A percentile compares a stretch with the other conserved stretches of the same genome.
phyloP scores from a whole-genome alignment of 345 rosid genomes.

The Eucalyptus pumila region DNA sequence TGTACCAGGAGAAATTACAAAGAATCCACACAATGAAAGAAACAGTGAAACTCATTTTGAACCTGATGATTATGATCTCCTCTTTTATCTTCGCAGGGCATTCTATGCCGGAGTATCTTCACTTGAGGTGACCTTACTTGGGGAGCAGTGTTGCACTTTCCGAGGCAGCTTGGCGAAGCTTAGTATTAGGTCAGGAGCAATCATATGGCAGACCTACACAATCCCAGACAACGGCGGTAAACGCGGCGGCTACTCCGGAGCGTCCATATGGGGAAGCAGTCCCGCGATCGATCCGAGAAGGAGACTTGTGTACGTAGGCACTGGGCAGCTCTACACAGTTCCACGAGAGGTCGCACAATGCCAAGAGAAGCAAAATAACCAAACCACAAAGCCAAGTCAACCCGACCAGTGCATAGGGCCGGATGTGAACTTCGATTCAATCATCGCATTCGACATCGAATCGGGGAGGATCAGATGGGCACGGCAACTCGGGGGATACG shows the following conservation, averaged over 20 bases:
- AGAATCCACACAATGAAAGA: background rate
- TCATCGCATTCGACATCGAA: conserved; percentile 14
- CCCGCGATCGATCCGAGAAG: conserved; percentile 24
- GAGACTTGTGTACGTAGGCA: conserved; percentile 24
- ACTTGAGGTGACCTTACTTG: conserved; percentile 10
- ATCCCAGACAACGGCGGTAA: conserved; percentile 35
- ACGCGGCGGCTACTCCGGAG: conserved; percentile 30
- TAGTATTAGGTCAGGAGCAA: background rate
- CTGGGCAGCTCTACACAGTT: conserved; percentile 31
- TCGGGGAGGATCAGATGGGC: conserved; percentile 25
- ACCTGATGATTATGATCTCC: background rate
- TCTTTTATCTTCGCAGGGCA: background rate
- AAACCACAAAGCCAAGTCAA: conserved; percentile 16
- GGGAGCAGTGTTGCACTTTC: conserved; percentile 24
- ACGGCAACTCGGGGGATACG: conserved; percentile 28
- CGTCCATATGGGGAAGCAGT: conserved; percentile 43
- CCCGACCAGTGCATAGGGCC: conserved; percentile 31
- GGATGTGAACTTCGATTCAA: conserved; percentile 16
- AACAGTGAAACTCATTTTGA: background rate
- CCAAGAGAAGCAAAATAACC: conserved; percentile 28
- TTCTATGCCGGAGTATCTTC: conserved; percentile 30
- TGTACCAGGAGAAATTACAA: background rate
- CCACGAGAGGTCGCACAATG: conserved; percentile 23
- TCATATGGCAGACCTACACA: conserved; percentile 24
- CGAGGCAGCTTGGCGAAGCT: conserved; percentile 25